Base-by-base conservation (phyloP, 2,329 filamentous ascomycete species). In the Elsinoe perseae region DNA sequence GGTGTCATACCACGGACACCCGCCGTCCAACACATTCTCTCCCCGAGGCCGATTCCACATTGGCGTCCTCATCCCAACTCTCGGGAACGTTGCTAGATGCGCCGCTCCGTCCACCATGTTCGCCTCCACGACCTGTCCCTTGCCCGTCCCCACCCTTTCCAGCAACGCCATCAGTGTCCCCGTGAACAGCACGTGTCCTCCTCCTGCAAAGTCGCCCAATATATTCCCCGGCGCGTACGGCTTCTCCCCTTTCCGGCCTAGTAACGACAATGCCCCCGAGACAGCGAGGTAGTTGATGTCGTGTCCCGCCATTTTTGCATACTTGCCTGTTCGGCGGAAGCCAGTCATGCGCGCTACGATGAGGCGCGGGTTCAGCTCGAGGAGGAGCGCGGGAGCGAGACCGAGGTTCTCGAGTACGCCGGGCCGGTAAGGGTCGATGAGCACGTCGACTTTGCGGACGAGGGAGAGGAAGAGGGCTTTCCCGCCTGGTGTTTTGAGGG, bases 241-340 rank as follows among this genome's bases (percentile, higher is more conserved):
- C 61, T 81, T 83, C 66, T 85, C 80, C 14, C 77, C 79, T 25
- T 75, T 74, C 0, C 86, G 77, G 0, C 92, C 92, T 2, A 97
- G 80, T 71, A 95, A 76, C 0, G 80, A 79, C 25, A 97, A 73
- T 1, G 87, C 85, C 0, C 92, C 92, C 0, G 86, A 87, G 0
- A 95, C 88, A 50, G 91, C 89, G 40, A 97, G 85, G 71, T 97
- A 97, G 68, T 97, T 96, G 70, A 96, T 95, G 69, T 96, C 91
- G 68, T 96, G 91, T 4, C 91, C 91, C 0, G 91, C 90, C 91
- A 95, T 96, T 65, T 80, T 73, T 48, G 80, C 81, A 72, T 95
- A 97, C 64, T 83, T 85, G 0, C 91, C 92, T 71, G 95, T 89
- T 36, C 91, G 79, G 10, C 92, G 79, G 70, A 96, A 97, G 0